Evolutionary conservation across 1,284 basidiomycete species (phyloP).

Genomic region (Ceratobasidium theobromae): DNA sequence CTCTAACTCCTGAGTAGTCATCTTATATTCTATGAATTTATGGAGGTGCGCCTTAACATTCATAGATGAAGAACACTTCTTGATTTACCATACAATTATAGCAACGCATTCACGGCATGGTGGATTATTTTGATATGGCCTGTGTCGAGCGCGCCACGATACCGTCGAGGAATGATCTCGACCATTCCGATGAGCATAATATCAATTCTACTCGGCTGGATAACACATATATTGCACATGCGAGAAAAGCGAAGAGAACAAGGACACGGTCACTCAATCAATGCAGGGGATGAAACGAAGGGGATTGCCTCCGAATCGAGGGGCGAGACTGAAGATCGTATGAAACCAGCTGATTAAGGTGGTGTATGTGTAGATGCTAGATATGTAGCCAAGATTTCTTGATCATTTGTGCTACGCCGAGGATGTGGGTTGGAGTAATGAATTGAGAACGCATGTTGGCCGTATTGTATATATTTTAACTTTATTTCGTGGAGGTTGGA

Average conservation of each 20-base stretch:
- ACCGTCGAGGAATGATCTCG: conserved; percentile 26
- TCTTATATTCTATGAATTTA: conserved; percentile 24
- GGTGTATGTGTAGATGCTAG: too few species aligned
- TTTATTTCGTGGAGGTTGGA: too few species aligned
- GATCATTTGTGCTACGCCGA: too few species aligned
- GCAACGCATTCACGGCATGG: conserved; percentile 17
- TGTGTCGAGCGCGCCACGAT: conserved; percentile 20
- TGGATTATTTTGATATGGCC: conserved; percentile 27
- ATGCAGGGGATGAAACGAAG: neutral
- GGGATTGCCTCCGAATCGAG: too few species aligned
- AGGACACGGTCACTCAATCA: neutral
- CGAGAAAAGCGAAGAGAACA: neutral
- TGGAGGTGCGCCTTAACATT: conserved; percentile 3
- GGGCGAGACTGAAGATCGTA: too few species aligned
- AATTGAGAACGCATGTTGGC: too few species aligned
- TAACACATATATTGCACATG: neutral
- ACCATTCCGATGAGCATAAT: conserved; percentile 26
- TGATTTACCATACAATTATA: neutral
- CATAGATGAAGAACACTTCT: neutral
- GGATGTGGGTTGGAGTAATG: too few species aligned
- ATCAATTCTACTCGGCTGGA: conserved; percentile 4
- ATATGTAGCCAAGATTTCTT: too few species aligned
- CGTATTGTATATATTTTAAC: too few species aligned
- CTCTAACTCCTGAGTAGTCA: neutral
- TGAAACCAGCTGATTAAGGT: too few species aligned